phyloP scores from a whole-genome alignment of 1,139 yeast species.

The Yamadazyma oceani region DNA sequence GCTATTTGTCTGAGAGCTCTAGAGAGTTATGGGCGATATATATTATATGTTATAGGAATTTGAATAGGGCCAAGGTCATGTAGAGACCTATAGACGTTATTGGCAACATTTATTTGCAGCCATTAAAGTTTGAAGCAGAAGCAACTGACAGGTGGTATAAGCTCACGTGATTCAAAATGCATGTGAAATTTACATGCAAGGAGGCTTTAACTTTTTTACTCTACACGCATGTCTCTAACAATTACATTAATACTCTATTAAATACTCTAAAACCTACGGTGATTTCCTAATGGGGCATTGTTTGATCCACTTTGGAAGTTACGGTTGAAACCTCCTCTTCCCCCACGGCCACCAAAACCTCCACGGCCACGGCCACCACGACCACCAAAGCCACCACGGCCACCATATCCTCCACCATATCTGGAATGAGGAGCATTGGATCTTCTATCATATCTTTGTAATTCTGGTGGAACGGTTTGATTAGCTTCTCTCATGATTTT shows the following conservation, averaged over 20 bases:
- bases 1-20: too few species aligned
- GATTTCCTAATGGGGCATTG: slow-evolving; percentile 28
- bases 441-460: slow-evolving; percentile 57
- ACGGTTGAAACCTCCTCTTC: slow-evolving; percentile 26
- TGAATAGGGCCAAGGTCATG: too few species aligned
- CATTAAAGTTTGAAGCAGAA: too few species aligned
- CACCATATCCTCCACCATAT: slow-evolving; percentile 54
- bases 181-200: too few species aligned
- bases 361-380: slow-evolving; percentile 25
- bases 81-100: too few species aligned
- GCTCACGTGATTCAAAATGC: too few species aligned
- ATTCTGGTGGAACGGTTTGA: slow-evolving; percentile 75
- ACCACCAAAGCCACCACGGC: slow-evolving; percentile 36
- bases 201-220: too few species aligned
- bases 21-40: too few species aligned
- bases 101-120: too few species aligned
- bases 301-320: slow-evolving; percentile 29
- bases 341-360: slow-evolving; percentile 28
- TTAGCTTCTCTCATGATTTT: slow-evolving; percentile 94
- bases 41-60: too few species aligned
- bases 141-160: too few species aligned
- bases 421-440: slow-evolving; percentile 54
- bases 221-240: too few species aligned
- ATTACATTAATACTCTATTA: background rate
- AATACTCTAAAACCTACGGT: slow-evolving; percentile 28